Base-by-base conservation (phyloP, 495 filamentous ascomycete genomes). In the Hypoxylon subgilvum region DNA sequence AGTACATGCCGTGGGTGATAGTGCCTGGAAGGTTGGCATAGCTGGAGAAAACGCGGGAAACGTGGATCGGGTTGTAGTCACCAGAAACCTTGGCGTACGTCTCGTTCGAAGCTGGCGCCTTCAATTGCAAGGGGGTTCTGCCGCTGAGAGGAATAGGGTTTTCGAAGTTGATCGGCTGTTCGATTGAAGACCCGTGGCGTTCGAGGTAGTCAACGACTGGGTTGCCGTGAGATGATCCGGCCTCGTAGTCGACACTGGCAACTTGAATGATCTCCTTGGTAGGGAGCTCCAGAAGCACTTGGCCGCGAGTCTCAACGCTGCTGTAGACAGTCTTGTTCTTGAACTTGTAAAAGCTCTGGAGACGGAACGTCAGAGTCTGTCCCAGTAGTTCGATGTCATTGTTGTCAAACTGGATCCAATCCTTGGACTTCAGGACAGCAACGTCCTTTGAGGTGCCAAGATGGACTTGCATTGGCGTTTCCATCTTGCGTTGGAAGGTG, bases 1-100 rank as follows among this genome's bases (percentile, higher is more conserved):
- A 90, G 81, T 97, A 99, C 94, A 99, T 99, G 54, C 94, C 94
- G 71, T 99, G 93, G 1, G 93, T 97, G 71, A 98, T 98, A 22
- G 93, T 98, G 27, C 93, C 93, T 0, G 90, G 91, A 14, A 99
- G 84, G 72, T 89, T 92, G 69, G 93, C 94, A 68, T 97, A 99
- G 72, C 82, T 89, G 12, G 95, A 85, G 77, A 99, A 99, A 30
- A 96, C 91, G 44, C 93, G 87, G 1, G 94, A 97, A 36, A 97
- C 94, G 78, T 99, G 94, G 58, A 99, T 99, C 6, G 94, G 94
- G 70, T 99, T 99, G 80, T 90, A 97, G 67, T 99, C 94, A 17
- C 95, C 95, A 35, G 95, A 97, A 23, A 99, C 95, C 46, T 90
- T 87, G 39, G 95, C 95, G 65, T 99, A 99, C 6, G 89, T 96